Conservation (phyloP, 2,329 filamentous ascomycete species). For the Ascochyta clinopodiicola region DNA sequence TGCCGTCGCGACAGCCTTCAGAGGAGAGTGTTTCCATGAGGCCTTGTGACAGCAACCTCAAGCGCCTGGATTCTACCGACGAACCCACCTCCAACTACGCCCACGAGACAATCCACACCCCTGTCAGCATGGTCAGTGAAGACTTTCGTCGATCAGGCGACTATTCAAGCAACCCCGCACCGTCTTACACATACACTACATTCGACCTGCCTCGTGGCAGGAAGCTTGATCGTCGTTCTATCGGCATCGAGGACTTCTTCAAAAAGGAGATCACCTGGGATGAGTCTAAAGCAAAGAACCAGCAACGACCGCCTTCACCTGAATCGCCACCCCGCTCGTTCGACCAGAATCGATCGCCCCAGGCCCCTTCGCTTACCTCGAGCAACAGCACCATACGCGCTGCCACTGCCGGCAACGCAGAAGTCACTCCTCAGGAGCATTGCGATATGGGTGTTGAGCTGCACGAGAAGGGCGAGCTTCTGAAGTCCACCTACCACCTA, state of each 20-base stretch:
- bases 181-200: slow-evolving; percentile 86
- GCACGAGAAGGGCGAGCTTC: slow-evolving; percentile 84
- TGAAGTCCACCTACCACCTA: slow-evolving; percentile 95
- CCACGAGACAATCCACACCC: slow-evolving; percentile 72
- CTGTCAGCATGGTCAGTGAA: slow-evolving; percentile 75
- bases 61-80: slow-evolving; percentile 51
- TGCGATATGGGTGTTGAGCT: slow-evolving; percentile 87
- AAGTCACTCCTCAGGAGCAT: slow-evolving; percentile 85
- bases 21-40: slow-evolving; percentile 46
- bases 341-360: slow-evolving; percentile 32
- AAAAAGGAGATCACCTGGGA: slow-evolving; percentile 68
- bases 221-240: slow-evolving; percentile 67
- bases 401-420: slow-evolving; percentile 56
- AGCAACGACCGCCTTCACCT: slow-evolving; percentile 46
- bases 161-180: slow-evolving; percentile 61
- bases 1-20: slow-evolving; percentile 44
- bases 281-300: slow-evolving; percentile 40
- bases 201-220: slow-evolving; percentile 85
- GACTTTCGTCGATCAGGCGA: slow-evolving; percentile 64
- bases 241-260: slow-evolving; percentile 49
- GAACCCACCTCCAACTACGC: slow-evolving; percentile 64
- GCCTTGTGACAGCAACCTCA: slow-evolving; percentile 46
- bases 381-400: slow-evolving; percentile 55
- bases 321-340: slow-evolving; percentile 49
- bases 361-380: slow-evolving; percentile 46